Evolutionary conservation across 2,329 filamentous ascomycete genomes (phyloP).

Genomic region (Aspergillus versicolor): DNA sequence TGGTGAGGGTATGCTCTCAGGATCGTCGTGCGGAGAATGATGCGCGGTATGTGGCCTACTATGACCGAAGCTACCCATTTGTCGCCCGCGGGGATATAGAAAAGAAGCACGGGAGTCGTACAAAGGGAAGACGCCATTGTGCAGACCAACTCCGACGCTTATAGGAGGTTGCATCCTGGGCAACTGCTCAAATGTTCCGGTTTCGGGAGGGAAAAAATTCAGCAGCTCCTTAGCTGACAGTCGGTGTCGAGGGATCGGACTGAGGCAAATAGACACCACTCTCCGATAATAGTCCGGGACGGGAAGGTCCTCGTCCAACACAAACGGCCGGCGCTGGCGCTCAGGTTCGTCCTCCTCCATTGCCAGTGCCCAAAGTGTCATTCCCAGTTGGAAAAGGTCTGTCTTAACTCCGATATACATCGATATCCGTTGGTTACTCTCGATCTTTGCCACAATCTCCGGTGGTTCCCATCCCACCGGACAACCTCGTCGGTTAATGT

Average conservation of each 20-base stretch:
- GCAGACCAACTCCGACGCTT: conserved; percentile 21
- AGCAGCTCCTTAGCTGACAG: conserved; percentile 72
- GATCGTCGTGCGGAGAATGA: neutral
- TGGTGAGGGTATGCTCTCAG: neutral
- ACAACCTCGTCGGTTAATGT: conserved; percentile 96
- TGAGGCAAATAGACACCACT: conserved; percentile 75
- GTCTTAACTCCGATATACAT: conserved; percentile 99
- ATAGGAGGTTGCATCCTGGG: conserved; percentile 15
- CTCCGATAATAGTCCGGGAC: conserved; percentile 78
- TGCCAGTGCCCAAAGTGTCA: conserved; percentile 93
- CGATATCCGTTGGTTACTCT: conserved; percentile 83
- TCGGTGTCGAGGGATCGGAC: conserved; percentile 69
- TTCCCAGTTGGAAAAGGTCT: conserved; percentile 91
- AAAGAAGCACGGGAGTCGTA: conserved; percentile 20
- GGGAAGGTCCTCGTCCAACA: conserved; percentile 51
- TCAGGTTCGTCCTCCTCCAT: conserved; percentile 90
- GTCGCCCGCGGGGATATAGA: conserved; percentile 12
- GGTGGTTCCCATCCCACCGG: conserved; percentile 97
- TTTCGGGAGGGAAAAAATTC: conserved; percentile 59
- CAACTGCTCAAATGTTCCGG: conserved; percentile 16
- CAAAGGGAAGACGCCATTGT: conserved; percentile 19
- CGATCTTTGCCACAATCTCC: conserved; percentile 80
- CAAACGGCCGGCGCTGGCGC: conserved; percentile 68
- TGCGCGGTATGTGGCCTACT: conserved; percentile 1
- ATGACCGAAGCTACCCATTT: conserved; percentile 8